Percentiles rank a stretch among this genome's conserved stretches.
Evolutionary conservation across 2,329 filamentous ascomycete genomes (phyloP).

Genomic region (Trichoderma atrobrunneum): DNA sequence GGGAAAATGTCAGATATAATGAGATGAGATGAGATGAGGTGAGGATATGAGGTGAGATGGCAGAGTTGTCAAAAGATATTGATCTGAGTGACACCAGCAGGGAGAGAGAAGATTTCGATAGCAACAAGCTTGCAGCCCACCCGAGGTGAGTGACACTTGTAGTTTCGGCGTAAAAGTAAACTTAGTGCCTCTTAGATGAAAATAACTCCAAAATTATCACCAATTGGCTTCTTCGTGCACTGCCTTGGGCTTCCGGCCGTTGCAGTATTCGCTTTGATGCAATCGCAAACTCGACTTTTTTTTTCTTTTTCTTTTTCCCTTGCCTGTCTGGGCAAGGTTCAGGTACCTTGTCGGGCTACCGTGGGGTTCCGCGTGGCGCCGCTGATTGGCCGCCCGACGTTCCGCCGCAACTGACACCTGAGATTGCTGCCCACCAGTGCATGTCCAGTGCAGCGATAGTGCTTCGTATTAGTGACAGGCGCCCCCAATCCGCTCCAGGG

Average conservation of each 20-base stretch:
- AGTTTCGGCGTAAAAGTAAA: neutral
- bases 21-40: neutral
- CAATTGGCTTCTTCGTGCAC: neutral
- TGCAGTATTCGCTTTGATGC: neutral
- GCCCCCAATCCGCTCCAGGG: neutral
- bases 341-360: conserved; percentile 21
- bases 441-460: neutral
- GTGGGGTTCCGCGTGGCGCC: conserved; percentile 22
- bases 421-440: neutral
- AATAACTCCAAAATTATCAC: neutral
- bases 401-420: neutral
- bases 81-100: neutral
- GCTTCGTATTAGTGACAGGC: neutral
- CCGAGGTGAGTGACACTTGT: neutral
- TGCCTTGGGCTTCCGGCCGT: neutral
- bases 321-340: conserved; percentile 9
- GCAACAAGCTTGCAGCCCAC: neutral
- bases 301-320: neutral
- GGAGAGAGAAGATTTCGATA: neutral
- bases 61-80: neutral
- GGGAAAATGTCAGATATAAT: neutral
- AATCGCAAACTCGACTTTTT: conserved; percentile 7
- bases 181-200: neutral
- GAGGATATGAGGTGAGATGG: neutral
- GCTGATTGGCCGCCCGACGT: conserved; percentile 29